These are phyloP conservation scores for Cubamyces sp. DNA, from an alignment of 768 basidiomycete genomes.

Conservation along the genomic window DNA sequence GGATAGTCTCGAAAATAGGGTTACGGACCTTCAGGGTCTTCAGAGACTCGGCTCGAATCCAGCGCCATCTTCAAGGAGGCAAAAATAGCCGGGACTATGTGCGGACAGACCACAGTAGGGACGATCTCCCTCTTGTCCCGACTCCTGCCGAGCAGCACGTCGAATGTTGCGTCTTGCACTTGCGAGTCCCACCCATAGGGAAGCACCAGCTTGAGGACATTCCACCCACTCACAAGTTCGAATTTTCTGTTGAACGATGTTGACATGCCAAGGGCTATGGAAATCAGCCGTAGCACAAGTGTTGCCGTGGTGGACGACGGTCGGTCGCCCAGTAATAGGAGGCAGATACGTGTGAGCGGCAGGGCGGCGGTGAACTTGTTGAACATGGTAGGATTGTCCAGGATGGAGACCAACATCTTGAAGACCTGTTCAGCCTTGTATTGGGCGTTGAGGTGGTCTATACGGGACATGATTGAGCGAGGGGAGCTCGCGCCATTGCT, in stretches of 20 bases:
- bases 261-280: constrained; percentile 56
- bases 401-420: constrained; percentile 61
- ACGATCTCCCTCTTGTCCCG: constrained; percentile 24
- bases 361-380: constrained; percentile 73
- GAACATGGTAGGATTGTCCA: constrained; percentile 54
- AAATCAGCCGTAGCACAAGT: constrained; percentile 63
- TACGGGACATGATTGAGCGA: constrained; percentile 56
- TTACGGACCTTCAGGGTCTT: constrained; percentile 31
- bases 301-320: constrained; percentile 62
- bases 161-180: constrained; percentile 71
- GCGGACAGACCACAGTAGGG: constrained; percentile 56
- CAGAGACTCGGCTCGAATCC: constrained; percentile 26
- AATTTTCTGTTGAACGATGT: constrained; percentile 78
- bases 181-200: constrained; percentile 67
- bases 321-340: constrained; percentile 80
- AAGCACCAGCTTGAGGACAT: constrained; percentile 66
- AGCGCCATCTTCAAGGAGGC: constrained; percentile 67
- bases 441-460: constrained; percentile 51
- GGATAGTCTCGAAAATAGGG: not conserved
- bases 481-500: constrained; percentile 42
- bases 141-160: constrained; percentile 63
- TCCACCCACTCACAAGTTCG: constrained; percentile 86
- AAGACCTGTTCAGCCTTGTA: constrained; percentile 74
- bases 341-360: constrained; percentile 76
- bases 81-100: constrained; percentile 75